Conservation (phyloP, 2,329 filamentous ascomycete genomes). For the Arthrobotrys sphaeroides region DNA sequence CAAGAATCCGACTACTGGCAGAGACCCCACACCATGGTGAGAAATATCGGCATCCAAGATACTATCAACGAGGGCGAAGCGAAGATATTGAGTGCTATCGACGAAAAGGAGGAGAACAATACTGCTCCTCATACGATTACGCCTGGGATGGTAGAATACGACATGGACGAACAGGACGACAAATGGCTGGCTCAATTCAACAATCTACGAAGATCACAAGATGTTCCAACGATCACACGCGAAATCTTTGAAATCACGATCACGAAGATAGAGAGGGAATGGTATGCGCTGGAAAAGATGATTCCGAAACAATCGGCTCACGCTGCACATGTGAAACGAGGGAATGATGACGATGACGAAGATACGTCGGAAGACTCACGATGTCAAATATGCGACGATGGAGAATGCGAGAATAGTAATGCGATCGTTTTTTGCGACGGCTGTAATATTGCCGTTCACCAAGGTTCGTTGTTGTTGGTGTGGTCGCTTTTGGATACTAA, state of each 20-base stretch:
- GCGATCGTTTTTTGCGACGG: slow-evolving; percentile 99
- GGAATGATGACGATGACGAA: slow-evolving; percentile 54
- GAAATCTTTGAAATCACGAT: slow-evolving; percentile 97
- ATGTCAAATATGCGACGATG: slow-evolving; percentile 96
- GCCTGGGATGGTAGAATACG: slow-evolving; percentile 91
- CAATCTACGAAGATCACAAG: slow-evolving; percentile 74
- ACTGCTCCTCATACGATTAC: slow-evolving; percentile 30
- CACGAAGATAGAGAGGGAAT: slow-evolving; percentile 98
- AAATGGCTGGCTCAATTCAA: slow-evolving; percentile 93
- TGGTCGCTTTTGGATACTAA: background rate
- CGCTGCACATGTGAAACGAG: slow-evolving; percentile 76
- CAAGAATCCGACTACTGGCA: slow-evolving; percentile 92
- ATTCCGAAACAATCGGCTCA: slow-evolving; percentile 97
- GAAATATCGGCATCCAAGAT: slow-evolving; percentile 72
- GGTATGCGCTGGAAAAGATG: slow-evolving; percentile 92
- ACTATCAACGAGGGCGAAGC: slow-evolving; percentile 71
- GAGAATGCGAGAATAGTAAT: slow-evolving; percentile 99
- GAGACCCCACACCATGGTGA: slow-evolving; percentile 71
- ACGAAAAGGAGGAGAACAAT: slow-evolving; percentile 38
- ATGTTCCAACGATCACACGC: slow-evolving; percentile 84
- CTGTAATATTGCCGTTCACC: slow-evolving; percentile 95
- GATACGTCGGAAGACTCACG: slow-evolving; percentile 84
- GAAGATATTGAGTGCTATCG: slow-evolving; percentile 35
- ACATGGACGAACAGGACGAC: slow-evolving; percentile 99
- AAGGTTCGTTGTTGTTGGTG: slow-evolving; percentile 62